Percentiles rank a stretch among this genome's conserved stretches.
Conservation (phyloP, 148 eudicot genomes). For the Chenopodium formosanum region DNA sequence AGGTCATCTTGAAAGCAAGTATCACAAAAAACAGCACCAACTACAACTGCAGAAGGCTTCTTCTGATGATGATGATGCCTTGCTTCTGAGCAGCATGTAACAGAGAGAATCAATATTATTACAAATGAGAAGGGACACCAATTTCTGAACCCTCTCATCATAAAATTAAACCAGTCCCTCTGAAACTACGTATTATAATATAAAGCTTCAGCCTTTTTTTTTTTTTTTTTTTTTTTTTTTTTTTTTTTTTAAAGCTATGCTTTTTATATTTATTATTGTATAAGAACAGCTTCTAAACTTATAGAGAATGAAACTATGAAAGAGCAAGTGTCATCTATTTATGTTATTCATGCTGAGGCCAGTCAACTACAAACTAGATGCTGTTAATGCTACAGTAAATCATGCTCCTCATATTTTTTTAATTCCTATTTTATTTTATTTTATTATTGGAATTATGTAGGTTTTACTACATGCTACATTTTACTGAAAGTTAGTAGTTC, state of each 20-base stretch:
- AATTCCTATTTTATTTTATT: not conserved
- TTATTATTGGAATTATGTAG: not conserved
- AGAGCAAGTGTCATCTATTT: conserved; percentile 27
- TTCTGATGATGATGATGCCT: conserved; percentile 28
- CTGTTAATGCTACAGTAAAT: conserved; percentile 29
- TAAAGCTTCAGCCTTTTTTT: not conserved
- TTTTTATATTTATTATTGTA: not conserved
- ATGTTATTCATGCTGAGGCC: conserved; percentile 60
- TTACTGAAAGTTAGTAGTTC: conserved; percentile 20
- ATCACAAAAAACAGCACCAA: conserved; percentile 83
- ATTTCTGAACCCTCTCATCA: conserved; percentile 19
- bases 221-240: no score
- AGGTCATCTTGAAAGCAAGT: conserved; percentile 65
- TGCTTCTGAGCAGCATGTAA: conserved; percentile 46
- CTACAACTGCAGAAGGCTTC: conserved; percentile 53
- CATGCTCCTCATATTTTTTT: not conserved
- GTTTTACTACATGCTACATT: conserved; percentile 3
- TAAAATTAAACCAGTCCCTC: conserved; percentile 1
- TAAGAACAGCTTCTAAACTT: conserved; percentile 13
- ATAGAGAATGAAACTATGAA: conserved; percentile 16
- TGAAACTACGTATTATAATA: not conserved
- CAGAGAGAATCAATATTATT: conserved; percentile 33
- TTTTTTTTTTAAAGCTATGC: not conserved
- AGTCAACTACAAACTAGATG: conserved; percentile 68
- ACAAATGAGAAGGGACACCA: conserved; percentile 28